phyloP scores from a whole-genome alignment of 2,329 filamentous ascomycete genomes.

The Aspergillus sergii region DNA sequence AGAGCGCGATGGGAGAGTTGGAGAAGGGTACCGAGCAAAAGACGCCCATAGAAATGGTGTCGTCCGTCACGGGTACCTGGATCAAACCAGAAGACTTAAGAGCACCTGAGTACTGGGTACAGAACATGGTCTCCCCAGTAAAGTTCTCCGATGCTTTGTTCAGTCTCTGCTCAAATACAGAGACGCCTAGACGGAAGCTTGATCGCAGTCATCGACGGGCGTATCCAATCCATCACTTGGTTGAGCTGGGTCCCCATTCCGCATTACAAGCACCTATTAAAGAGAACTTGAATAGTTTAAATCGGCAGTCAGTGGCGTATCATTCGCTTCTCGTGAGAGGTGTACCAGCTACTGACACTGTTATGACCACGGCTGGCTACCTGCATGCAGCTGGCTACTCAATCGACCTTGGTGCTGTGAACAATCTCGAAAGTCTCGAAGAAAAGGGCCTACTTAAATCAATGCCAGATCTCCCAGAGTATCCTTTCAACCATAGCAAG shows the following conservation, averaged over 20 bases:
- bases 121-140: conserved; percentile 36
- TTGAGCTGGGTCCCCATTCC: conserved; percentile 38
- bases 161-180: neutral
- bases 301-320: neutral
- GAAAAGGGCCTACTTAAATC: neutral
- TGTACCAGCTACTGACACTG: conserved; percentile 2
- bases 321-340: neutral
- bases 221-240: conserved; percentile 19
- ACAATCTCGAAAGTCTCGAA: neutral
- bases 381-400: neutral
- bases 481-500: neutral
- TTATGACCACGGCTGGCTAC: neutral
- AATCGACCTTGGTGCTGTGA: neutral
- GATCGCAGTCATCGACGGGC: neutral
- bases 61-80: conserved; percentile 13
- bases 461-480: neutral
- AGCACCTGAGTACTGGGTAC: conserved; percentile 32
- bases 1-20: neutral
- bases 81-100: conserved; percentile 8
- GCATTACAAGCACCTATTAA: conserved; percentile 33
- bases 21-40: neutral
- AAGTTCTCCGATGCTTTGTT: conserved; percentile 24
- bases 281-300: conserved; percentile 17
- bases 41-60: conserved; percentile 18
- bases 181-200: neutral